Base-by-base conservation (phyloP, 2,329 filamentous ascomycete genomes). In the Volutella citrinella region DNA sequence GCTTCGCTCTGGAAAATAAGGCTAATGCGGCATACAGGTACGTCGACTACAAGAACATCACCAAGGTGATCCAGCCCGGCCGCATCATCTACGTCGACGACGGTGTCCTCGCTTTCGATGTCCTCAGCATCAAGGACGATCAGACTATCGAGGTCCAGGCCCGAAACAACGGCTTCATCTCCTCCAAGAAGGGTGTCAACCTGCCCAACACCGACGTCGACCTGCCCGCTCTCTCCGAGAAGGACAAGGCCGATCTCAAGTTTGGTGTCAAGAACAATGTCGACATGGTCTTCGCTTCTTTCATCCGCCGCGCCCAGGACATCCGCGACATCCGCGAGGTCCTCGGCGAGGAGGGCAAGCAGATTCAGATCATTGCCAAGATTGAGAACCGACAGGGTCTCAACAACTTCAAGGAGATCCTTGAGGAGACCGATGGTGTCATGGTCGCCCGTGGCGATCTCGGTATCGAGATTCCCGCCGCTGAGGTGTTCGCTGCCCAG, bases 31-130 rank as follows among this genome's bases (percentile, higher is more conserved):
- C n/a, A n/a, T n/a, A n/a, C 10, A 91, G 87, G 82, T 96, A 89
- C 60, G 85, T 97, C 59, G 91, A 97, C 75, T 97, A 98, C 78
- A 94, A 95, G 82, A 98, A 98, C 78, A 97, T 98, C 69, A 96
- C 91, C 70, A 95, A 94, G 74, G 93, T 98, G 55, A 97, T 98
- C 60, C 69, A 86, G 63, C 74, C 79, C 40, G 93, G 91, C 59
- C 90, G 93, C 57, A 83, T 85, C 66, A 94, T 98, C 75, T 98
- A 95, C 70, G 93, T 98, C 55, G 93, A 98, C 59, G 93, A 98
- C 59, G 93, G 93, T 68, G 91, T 98, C 51, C 83, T 97, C 54
- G 94, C 91, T 17, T 97, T 98, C 56, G 85, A 96, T 61, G 93
- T 98, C 45, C 66, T 96, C 51, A 79, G 87, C 61, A 76, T 98